Evolutionary conservation across 495 filamentous ascomycete genomes (phyloP), one percentile per base, ranked within the genome.

Genomic region (Pyronema omphalodes): DNA sequence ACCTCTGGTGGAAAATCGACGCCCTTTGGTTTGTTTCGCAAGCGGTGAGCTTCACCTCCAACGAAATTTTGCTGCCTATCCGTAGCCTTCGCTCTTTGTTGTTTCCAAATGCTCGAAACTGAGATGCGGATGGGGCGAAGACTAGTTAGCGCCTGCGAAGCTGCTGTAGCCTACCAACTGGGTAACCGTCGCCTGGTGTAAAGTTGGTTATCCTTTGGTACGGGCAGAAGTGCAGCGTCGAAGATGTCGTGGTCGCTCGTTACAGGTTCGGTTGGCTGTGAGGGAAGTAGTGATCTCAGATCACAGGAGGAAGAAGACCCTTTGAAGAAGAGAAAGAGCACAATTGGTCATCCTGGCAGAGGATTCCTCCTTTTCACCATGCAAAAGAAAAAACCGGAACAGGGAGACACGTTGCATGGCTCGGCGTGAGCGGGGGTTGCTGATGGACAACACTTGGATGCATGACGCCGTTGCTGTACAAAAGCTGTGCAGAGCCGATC

Each of bases 181-280:
- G 39, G 17, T 12, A 43, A 43, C 39, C 39, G 39, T 17, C 17
- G 12, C 3, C 2, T 47, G 44, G 19, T 18, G 44, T 14, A 47
- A 2, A 47, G 44, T 29, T 17, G 18, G 9, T 29, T 14, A 47
- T 15, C n/a, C 18, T 15, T 23, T 47, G 18, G 14, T 47, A 12
- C 18, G 35, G 48, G 17, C 39, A 33, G 29, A 9, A n/a, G 34
- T 19, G 23, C 48, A 37, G 15, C 29, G 33, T 17, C 19, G 48
- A 51, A 51, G 12, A 51, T 51, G 48, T 51, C 48, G 48, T 51
- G 48, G 3, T 14, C 23, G 18, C 48, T 51, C 18, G n/a, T 33
- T 1, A 51, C 48, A 51, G 48, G 48, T 18, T 51, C 48, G 48
- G 48, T 51, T 51, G 44, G 19, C 14, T 29, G 44, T 11, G 18